These are phyloP conservation scores for Lodderomyces jiufengensis DNA, from an alignment of 1,139 yeast genomes.

Conservation along the genomic window DNA sequence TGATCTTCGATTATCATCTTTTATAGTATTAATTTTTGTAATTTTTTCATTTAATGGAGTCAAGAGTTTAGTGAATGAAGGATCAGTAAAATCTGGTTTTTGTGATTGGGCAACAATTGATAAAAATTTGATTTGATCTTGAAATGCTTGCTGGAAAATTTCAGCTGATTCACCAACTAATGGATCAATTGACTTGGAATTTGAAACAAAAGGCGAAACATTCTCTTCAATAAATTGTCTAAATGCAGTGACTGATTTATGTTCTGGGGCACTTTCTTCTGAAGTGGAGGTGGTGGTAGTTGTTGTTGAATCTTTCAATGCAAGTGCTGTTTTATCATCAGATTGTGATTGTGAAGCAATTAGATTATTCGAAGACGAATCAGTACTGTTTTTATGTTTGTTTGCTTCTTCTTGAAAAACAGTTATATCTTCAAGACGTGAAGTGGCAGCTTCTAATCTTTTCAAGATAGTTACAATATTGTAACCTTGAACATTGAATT, in stretches of 20 bases:
- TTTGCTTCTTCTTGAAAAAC: conserved; percentile 62
- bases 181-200: conserved; percentile 60
- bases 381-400: conserved; percentile 10
- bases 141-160: conserved; percentile 57
- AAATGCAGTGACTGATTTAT: conserved; percentile 48
- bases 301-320: too few relatives aligned
- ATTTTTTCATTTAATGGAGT: conserved; percentile 64
- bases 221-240: conserved; percentile 49
- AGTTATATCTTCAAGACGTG: conserved; percentile 86
- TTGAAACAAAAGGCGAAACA: conserved; percentile 58
- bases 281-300: too few relatives aligned
- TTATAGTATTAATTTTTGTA: conserved; percentile 54
- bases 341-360: conserved; percentile 1
- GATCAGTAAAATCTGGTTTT: conserved; percentile 60
- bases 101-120: conserved; percentile 55
- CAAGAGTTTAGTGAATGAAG: conserved; percentile 54
- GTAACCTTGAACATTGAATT: conserved; percentile 70
- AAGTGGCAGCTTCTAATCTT: conserved; percentile 88
- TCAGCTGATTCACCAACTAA: conserved; percentile 58
- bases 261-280: too few relatives aligned
- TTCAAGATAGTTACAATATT: conserved; percentile 78
- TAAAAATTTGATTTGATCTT: conserved; percentile 56
- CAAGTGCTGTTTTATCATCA: conserved; percentile 1
- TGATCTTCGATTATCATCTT: conserved; percentile 73
- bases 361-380: conserved; percentile 2